Conservation (phyloP, 495 filamentous ascomycete genomes). For the Daldinia vernicosa region DNA sequence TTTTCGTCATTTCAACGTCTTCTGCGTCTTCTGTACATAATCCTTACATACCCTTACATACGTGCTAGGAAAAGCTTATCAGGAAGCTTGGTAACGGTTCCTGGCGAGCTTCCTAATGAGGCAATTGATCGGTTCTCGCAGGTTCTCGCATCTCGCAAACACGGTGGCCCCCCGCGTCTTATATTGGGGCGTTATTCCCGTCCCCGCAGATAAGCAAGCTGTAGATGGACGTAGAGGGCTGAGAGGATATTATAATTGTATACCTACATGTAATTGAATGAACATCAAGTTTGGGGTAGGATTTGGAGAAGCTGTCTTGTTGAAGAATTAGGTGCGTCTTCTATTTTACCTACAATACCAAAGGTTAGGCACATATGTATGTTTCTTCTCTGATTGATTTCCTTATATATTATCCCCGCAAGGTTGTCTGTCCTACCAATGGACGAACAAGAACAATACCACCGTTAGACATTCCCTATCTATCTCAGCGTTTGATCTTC, state of each 20-base stretch:
- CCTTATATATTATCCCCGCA: background rate
- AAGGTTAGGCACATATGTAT: too few species aligned
- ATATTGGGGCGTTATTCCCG: conserved; percentile 2
- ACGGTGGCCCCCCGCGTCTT: conserved; percentile 8
- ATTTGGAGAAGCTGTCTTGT: background rate
- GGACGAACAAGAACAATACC: background rate
- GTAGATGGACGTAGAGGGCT: background rate
- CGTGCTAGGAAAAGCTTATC: background rate
- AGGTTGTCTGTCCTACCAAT: background rate
- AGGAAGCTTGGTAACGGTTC: conserved; percentile 9
- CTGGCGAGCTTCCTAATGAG: conserved; percentile 34
- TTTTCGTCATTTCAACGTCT: conserved; percentile 1
- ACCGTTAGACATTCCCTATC: background rate
- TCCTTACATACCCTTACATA: background rate
- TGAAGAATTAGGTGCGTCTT: background rate
- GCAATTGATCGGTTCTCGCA: conserved; percentile 3
- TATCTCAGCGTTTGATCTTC: conserved; percentile 12
- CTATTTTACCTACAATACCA: background rate
- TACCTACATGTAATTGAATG: background rate
- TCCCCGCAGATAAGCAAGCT: conserved; percentile 33
- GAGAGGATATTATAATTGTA: background rate
- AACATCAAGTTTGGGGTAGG: background rate
- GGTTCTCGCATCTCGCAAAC: too few species aligned
- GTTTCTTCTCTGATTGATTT: background rate
- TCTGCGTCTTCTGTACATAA: background rate